Base-by-base conservation (phyloP, 306 rosid genomes). In the Albizia julibrissin region DNA sequence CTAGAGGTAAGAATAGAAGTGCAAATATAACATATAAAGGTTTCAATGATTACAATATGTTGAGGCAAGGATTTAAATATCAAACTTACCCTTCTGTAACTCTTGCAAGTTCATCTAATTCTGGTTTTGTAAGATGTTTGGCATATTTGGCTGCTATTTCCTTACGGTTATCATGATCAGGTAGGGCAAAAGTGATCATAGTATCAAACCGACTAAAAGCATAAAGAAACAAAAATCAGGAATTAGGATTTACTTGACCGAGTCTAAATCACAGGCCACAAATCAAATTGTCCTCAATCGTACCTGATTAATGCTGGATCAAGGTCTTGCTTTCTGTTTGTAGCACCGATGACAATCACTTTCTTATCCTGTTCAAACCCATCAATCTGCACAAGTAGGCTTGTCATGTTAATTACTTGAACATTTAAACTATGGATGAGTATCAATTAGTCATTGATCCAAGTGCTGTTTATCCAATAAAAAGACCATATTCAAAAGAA, bases 291-390 rank as follows among this genome's bases (percentile, higher is more conserved):
- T 62, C 24, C 64, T 43, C 52, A 64, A 52, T 27, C 56, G 80
- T 62, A 90, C 98, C 98, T 95, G 73, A 93, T 89, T 77, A 95
- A 83, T 49, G 98, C 98, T 3, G 92, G 97, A 82, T 93, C 97
- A 31, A 95, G 98, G 80, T 95, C 98, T 89, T 95, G 97, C 86
- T 95, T 93, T 87, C 95, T 88, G 85, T 95, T 95, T 81, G 98
- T 95, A 39, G 98, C 98, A 78, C 95, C 98, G 86, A 95, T 91
- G 67, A 95, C 98, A 66, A 93, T 88, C 68, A 95, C 98, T 83
- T 89, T 93, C 81, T 92, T 95, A 81, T 88, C 94, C 87, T 95
- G 98, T 83, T 93, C 98, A 81, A 93, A 95, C 46, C 98, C 98
- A 87, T 95, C 98, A 76, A 95, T 93, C 98, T 95, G 97, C 85